phyloP scores from a whole-genome alignment of 2,329 filamentous ascomycete genomes.

The Mycosphaerelloides madeirae region DNA sequence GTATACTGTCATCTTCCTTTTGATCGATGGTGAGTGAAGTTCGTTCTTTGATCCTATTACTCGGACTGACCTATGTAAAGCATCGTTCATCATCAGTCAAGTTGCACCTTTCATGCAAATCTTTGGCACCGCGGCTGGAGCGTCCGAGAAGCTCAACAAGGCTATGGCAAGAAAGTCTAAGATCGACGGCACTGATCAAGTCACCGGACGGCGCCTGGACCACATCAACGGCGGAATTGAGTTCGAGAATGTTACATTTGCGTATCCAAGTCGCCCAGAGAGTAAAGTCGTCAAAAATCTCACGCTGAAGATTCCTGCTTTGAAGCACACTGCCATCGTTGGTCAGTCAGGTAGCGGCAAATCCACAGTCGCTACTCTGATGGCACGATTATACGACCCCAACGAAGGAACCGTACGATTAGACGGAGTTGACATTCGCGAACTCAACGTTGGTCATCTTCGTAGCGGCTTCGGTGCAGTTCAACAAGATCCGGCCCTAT shows the following conservation, averaged over 20 bases:
- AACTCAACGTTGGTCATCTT: slow-evolving; percentile 32
- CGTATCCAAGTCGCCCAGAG: slow-evolving; percentile 39
- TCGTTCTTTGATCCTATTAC: not conserved
- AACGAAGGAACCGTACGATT: slow-evolving; percentile 30
- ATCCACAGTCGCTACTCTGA: slow-evolving; percentile 37
- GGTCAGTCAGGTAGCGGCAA: slow-evolving; percentile 42
- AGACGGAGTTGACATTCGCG: slow-evolving; percentile 36
- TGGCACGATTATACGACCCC: slow-evolving; percentile 37
- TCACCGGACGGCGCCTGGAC: slow-evolving; percentile 5
- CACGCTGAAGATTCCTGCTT: slow-evolving; percentile 34
- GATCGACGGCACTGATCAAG: slow-evolving; percentile 36
- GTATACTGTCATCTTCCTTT: slow-evolving; percentile 53
- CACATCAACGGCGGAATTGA: slow-evolving; percentile 23
- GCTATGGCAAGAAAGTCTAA: slow-evolving; percentile 51
- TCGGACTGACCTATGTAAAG: slow-evolving; percentile 1
- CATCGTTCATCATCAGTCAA: slow-evolving; percentile 44
- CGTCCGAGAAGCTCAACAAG: slow-evolving; percentile 54
- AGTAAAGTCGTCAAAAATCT: slow-evolving; percentile 37
- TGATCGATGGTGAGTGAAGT: slow-evolving; percentile 41
- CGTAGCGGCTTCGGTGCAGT: slow-evolving; percentile 37
- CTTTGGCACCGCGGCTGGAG: slow-evolving; percentile 46
- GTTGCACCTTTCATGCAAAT: slow-evolving; percentile 47
- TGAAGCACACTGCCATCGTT: slow-evolving; percentile 39
- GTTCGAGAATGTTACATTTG: slow-evolving; percentile 39
- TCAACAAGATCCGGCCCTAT: slow-evolving; percentile 49